Evolutionary conservation across 2,329 filamentous ascomycete species (phyloP).

Genomic region (Pseudogymnoascus sp.): DNA sequence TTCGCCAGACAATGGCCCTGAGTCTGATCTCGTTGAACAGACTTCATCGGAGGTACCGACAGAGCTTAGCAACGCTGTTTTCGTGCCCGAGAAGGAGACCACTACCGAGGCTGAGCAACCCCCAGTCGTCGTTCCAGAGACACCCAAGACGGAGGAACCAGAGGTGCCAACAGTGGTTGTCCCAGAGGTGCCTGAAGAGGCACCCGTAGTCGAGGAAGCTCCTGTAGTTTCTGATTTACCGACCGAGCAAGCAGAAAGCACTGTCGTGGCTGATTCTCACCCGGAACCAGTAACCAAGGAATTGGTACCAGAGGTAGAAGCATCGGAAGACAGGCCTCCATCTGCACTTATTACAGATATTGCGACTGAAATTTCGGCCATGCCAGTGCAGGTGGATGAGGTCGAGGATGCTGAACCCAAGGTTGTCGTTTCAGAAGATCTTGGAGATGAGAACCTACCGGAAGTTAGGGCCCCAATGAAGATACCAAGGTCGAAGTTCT

Average conservation of each 20-base stretch:
- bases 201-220: not conserved
- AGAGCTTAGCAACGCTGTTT: not conserved
- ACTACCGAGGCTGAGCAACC: not conserved
- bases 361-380: not conserved
- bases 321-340: not conserved
- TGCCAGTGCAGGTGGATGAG: not conserved
- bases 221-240: not conserved
- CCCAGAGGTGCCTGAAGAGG: not conserved
- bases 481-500: slow-evolving; percentile 25
- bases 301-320: not conserved
- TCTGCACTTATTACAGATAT: not conserved
- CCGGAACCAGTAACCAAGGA: not conserved
- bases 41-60: not conserved
- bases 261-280: not conserved
- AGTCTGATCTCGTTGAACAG: not conserved
- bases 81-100: not conserved
- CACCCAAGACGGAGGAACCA: not conserved
- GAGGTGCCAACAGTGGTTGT: not conserved
- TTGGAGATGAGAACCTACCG: not conserved
- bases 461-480: slow-evolving; percentile 16
- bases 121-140: not conserved
- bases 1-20: not conserved
- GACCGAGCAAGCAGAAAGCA: not conserved
- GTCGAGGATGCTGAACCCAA: not conserved
- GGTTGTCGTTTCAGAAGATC: not conserved